Percentiles rank a stretch among this genome's conserved stretches.
Conservation (phyloP, 177 flowering plant species). For the Vitis hybrid region DNA sequence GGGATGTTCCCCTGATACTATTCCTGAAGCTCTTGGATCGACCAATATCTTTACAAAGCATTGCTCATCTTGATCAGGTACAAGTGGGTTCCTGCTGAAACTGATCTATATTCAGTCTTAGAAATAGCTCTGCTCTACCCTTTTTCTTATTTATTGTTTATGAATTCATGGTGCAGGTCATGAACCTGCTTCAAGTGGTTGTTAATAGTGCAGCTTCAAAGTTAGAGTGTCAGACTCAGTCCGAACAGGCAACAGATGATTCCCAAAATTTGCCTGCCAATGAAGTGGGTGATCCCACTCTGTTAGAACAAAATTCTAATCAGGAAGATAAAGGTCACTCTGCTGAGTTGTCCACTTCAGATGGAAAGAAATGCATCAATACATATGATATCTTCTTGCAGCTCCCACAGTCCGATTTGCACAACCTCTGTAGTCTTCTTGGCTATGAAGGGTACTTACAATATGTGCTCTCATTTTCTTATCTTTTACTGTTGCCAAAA, state of each 20-base stretch:
- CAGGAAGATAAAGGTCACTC: slow-evolving; percentile 27
- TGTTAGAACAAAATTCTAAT: slow-evolving; percentile 24
- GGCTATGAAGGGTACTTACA: slow-evolving; percentile 78
- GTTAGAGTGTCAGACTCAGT: slow-evolving; percentile 41
- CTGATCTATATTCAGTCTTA: too few relatives aligned
- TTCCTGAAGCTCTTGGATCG: slow-evolving; percentile 72
- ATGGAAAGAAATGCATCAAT: slow-evolving; percentile 37
- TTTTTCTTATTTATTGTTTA: neutral
- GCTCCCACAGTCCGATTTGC: slow-evolving; percentile 73
- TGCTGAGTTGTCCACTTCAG: slow-evolving; percentile 33
- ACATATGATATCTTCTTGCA: slow-evolving; percentile 52
- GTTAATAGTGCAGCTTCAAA: slow-evolving; percentile 66
- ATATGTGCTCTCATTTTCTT: neutral
- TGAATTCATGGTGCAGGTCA: slow-evolving; percentile 47
- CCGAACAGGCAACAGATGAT: slow-evolving; percentile 30
- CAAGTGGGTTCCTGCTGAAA: neutral
- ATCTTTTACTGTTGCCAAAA: neutral
- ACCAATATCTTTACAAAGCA: slow-evolving; percentile 72
- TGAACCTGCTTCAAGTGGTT: slow-evolving; percentile 79
- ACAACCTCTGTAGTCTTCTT: slow-evolving; percentile 77
- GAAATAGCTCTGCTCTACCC: neutral
- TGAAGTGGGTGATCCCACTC: slow-evolving; percentile 34
- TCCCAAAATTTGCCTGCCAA: slow-evolving; percentile 25
- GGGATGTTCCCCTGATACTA: slow-evolving; percentile 60
- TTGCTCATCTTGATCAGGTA: slow-evolving; percentile 92